A percentile compares a stretch with the other conserved stretches of the same genome.
These are phyloP conservation scores for Stentor coeruleus DNA, from an alignment of 73 alveolate species.

Conservation along the genomic window DNA sequence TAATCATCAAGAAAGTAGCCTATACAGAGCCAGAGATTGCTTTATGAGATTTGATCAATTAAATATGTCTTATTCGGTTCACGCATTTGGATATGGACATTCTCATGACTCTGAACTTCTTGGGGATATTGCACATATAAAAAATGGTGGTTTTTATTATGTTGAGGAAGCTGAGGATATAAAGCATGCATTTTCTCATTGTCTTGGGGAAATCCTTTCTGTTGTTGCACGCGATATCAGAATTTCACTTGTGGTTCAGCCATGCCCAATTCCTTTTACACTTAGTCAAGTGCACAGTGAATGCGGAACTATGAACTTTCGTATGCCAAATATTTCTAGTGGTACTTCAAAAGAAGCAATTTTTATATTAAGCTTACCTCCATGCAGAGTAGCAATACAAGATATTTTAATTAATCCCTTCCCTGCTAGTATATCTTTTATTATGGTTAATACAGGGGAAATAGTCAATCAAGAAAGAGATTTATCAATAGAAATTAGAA, in stretches of 20 bases:
- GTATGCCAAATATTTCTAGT: not conserved
- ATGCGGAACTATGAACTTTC: not conserved
- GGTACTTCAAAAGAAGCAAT: conserved; percentile 6
- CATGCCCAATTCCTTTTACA: conserved; percentile 2
- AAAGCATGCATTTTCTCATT: conserved; percentile 13
- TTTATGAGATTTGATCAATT: conserved; percentile 19
- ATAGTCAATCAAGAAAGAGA: not conserved
- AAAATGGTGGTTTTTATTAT: conserved; percentile 45
- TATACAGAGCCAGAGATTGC: conserved; percentile 28
- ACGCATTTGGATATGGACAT: conserved; percentile 51
- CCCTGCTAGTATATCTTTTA: not conserved
- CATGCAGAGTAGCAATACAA: too few relatives aligned
- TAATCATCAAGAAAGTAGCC: conserved; percentile 12
- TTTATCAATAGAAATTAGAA: not conserved
- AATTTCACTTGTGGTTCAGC: not conserved
- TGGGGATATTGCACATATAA: conserved; percentile 29
- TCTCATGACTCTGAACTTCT: conserved; percentile 44
- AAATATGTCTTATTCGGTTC: conserved; percentile 10
- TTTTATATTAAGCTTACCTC: not conserved
- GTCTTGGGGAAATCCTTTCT: not conserved
- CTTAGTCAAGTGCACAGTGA: not conserved
- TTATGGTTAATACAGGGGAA: not conserved
- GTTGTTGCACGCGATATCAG: conserved; percentile 1
- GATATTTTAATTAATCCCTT: not conserved
- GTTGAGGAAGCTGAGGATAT: conserved; percentile 32